These are phyloP conservation scores for Metschnikowia drakensbergensis DNA, from an alignment of 805 yeast species.

Conservation along the genomic window DNA sequence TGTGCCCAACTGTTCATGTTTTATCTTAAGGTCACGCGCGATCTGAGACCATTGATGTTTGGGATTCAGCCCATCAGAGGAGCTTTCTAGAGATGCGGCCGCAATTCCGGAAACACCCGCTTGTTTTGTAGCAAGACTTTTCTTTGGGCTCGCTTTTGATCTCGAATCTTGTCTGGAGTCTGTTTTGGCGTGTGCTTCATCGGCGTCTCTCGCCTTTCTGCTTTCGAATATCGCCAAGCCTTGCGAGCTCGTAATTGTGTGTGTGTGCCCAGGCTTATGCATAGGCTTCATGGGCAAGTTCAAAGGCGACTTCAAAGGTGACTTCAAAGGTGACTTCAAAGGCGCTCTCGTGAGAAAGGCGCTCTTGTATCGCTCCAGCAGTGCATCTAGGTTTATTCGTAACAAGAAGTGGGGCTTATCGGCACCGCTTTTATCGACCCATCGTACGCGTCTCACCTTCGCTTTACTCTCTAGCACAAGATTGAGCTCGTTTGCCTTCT, in stretches of 20 bases:
- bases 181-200: background rate
- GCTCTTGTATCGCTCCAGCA: slow-evolving; percentile 15
- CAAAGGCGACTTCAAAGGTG: background rate
- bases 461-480: slow-evolving; percentile 7
- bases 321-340: background rate
- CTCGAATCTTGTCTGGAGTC: slow-evolving; percentile 1
- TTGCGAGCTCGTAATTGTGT: slow-evolving; percentile 13
- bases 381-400: slow-evolving; percentile 22
- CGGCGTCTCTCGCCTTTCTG: slow-evolving; percentile 3
- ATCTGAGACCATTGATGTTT: slow-evolving; percentile 4
- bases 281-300: background rate
- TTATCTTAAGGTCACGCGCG: slow-evolving; percentile 8
- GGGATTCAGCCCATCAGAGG: background rate
- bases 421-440: slow-evolving; percentile 31
- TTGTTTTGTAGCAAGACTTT: background rate
- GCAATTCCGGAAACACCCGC: background rate
- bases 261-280: slow-evolving; percentile 1
- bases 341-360: slow-evolving; percentile 1
- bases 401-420: slow-evolving; percentile 25
- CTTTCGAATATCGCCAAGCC: slow-evolving; percentile 16
- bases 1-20: slow-evolving; percentile 7
- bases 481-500: slow-evolving; percentile 13
- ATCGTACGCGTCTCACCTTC: slow-evolving; percentile 16
- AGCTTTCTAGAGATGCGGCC: background rate
- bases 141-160: background rate